Evolutionary conservation across 108 stramenopile genomes (phyloP).

Genomic region (Nannochloropsis oceanica): DNA sequence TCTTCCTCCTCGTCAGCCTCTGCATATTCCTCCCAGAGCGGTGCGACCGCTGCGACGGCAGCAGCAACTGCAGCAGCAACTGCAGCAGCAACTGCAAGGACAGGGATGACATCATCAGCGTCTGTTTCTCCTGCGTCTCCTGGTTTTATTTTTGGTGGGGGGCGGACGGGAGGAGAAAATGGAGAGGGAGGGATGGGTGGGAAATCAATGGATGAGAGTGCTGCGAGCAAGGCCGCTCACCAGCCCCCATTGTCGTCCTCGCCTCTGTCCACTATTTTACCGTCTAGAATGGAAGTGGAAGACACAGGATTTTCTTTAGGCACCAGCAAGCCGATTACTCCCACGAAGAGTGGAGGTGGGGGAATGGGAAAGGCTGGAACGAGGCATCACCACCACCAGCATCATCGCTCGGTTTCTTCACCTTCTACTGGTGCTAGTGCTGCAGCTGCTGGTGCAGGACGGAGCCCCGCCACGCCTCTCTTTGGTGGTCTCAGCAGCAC

Average conservation of each 20-base stretch:
- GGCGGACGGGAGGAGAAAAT: background rate
- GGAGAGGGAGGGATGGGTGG: background rate
- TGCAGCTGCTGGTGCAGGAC: too few relatives aligned
- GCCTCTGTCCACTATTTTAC: background rate
- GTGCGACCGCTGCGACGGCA: background rate
- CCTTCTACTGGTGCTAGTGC: too few relatives aligned
- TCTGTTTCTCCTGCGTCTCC: background rate
- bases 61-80: too few relatives aligned
- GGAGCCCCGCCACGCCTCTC: too few relatives aligned
- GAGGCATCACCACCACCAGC: background rate
- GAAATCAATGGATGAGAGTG: background rate
- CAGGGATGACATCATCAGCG: too few relatives aligned
- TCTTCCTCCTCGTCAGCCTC: background rate
- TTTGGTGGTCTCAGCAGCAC: too few relatives aligned
- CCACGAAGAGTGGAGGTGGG: background rate
- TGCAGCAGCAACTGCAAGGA: too few relatives aligned
- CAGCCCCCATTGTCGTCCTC: too few relatives aligned
- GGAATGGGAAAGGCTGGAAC: background rate
- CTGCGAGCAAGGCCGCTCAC: background rate
- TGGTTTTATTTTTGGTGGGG: background rate
- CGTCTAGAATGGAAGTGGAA: background rate
- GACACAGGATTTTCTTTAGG: background rate
- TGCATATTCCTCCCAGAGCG: background rate
- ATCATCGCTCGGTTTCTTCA: background rate
- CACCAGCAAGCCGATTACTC: background rate